phyloP scores from a whole-genome alignment of 768 basidiomycete genomes.

The Suillus occidentalis region DNA sequence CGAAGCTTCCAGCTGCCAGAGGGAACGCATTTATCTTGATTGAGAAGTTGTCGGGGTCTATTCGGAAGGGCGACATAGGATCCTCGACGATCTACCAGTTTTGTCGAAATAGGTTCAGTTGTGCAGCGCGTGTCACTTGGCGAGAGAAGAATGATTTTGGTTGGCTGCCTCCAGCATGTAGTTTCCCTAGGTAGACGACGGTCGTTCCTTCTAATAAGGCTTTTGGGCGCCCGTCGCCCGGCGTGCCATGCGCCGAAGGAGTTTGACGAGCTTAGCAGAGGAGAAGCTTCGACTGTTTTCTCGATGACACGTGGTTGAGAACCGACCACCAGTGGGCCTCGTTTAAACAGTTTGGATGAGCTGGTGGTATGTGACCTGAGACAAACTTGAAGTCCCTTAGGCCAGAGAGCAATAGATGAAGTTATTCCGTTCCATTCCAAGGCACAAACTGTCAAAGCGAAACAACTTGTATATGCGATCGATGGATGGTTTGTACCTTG shows the following conservation, averaged over 20 bases:
- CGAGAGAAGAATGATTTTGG: background rate
- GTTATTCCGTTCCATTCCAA: no score
- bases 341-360: background rate
- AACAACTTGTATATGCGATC: no score
- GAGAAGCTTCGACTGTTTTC: background rate
- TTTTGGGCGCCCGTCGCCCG: background rate
- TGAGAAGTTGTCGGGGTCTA: background rate
- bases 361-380: background rate
- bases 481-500: no score
- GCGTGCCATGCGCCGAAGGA: background rate
- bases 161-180: background rate
- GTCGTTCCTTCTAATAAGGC: background rate
- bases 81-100: background rate
- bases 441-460: no score
- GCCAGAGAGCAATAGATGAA: no score
- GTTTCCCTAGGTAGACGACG: background rate
- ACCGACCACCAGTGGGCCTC: background rate
- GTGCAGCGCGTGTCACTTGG: background rate
- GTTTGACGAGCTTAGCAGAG: background rate
- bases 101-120: background rate
- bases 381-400: no score
- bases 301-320: background rate
- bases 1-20: background rate
- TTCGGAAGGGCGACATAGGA: background rate
- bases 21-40: background rate